Evolutionary conservation across 2,329 filamentous ascomycete genomes (phyloP).

Genomic region (Calycina herbarum): DNA sequence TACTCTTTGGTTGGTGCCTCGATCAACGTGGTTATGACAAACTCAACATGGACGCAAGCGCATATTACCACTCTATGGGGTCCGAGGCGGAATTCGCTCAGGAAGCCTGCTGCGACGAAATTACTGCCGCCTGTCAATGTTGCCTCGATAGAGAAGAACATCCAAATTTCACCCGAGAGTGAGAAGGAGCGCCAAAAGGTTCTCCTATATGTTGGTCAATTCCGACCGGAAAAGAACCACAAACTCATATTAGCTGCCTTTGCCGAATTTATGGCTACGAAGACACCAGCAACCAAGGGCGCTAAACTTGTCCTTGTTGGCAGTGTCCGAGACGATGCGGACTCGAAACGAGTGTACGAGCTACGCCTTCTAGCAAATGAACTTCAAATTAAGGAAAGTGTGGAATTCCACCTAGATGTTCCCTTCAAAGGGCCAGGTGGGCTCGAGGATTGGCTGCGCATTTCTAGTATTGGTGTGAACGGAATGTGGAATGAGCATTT

Average conservation of each 20-base stretch:
- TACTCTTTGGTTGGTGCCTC: constrained; percentile 82
- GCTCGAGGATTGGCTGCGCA: constrained; percentile 68
- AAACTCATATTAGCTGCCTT: constrained; percentile 83
- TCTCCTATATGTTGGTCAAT: constrained; percentile 93
- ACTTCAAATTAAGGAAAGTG: constrained; percentile 77
- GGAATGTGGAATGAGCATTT: constrained; percentile 99
- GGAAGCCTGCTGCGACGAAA: constrained; percentile 58
- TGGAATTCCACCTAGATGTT: constrained; percentile 87
- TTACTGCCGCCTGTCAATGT: constrained; percentile 94
- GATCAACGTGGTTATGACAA: constrained; percentile 95
- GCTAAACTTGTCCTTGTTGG: constrained; percentile 82
- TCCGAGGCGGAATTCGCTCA: constrained; percentile 48
- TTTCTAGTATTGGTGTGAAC: constrained; percentile 84
- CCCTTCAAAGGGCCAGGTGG: constrained; percentile 74
- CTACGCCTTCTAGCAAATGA: constrained; percentile 84
- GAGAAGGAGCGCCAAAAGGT: constrained; percentile 69
- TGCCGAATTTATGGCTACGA: constrained; percentile 66
- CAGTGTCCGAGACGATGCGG: constrained; percentile 82
- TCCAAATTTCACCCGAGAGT: constrained; percentile 68
- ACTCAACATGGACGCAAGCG: constrained; percentile 88
- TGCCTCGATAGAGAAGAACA: constrained; percentile 72
- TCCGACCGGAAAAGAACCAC: constrained; percentile 97
- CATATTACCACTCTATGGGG: constrained; percentile 84
- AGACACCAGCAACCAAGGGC: constrained; percentile 49
- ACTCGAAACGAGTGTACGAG: constrained; percentile 83